Evolutionary conservation across 768 basidiomycete genomes (phyloP), one percentile per base, ranked within the genome.

Genomic region (Amanita pseudoporphyria): DNA sequence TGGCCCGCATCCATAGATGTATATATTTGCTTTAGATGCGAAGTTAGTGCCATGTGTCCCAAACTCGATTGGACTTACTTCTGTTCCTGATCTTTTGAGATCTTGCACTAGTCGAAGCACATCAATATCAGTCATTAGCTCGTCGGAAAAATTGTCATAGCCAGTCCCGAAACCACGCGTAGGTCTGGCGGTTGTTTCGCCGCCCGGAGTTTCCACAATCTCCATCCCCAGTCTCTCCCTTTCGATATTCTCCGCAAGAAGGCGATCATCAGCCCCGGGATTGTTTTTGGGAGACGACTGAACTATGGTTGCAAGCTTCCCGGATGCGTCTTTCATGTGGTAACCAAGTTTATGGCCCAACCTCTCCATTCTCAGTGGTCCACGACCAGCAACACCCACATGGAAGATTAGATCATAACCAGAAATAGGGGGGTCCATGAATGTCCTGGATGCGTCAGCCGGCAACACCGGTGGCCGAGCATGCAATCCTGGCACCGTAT

Each of bases 1-100:
- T 84, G 82, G 0, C 84, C 85, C 13, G 84, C 81, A 58, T 87
- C 85, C 72, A 81, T 76, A 2, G 84, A 86, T 16, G 81, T 73
- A 59, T 81, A 79, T 18, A 85, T 79, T 65, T 81, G 72, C 81
- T 85, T 43, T n/a, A 52, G 43, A 52, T 37, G 49, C 14, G 24
- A 43, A 57, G 52, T 44, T 6, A 42, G 35, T 21, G 24, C 19
- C 39, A 40, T 33, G 21, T 14, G 40, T 30, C 37, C 22, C 5
- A 19, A n/a, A 12, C 50, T 42, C 40, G 51, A 47, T 38, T 32
- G 40, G 12, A 59, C 71, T 28, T 47, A 78, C 78, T 62, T 73
- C 72, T 14, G 74, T 64, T 1, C 78, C 77, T 24, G 65, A 67
- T 49, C 67, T 66, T 59, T 75, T 78, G 47, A 81, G 61, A 55